Evolutionary conservation across 352 stramenopile species (phyloP), one percentile per base, ranked within the genome.

Genomic region (Pythium brassicae): DNA sequence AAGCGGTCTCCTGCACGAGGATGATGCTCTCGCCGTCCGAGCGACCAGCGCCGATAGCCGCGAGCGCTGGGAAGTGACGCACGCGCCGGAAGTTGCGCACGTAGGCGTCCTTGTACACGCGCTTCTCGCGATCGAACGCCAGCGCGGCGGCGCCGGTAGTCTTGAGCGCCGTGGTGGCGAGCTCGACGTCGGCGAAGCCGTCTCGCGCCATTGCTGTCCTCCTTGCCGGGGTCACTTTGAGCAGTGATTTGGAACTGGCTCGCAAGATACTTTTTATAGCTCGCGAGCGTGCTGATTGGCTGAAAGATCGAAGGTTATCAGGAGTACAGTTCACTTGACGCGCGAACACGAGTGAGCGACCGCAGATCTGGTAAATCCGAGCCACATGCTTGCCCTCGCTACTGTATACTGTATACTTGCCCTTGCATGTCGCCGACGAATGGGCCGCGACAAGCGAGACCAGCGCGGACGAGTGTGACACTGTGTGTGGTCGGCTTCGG

Each of bases 81-180:
- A 89, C 73, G 20, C 76, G 74, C 50, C 76, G 74, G 49, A 88
- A 92, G 53, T 84, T 82, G 47, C 78, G 62, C 27, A 87, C 81
- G 50, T 88, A 86, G 1, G 78, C 78, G 58, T 89, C 74, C 66
- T 88, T 89, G 60, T 87, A 89, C 40, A 85, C 66, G 57, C 77
- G 73, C 74, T 86, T 92, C 55, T 92, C 76, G 65, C 72, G 76
- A 63, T 89, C 76, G 59, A 72, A 87, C 49, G 76, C 74, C 17
- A 86, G 55, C 60, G 40, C 40, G 17, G 40, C n/a, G 19, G 40
- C 40, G 40, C 19, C 14, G n/a, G 42, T 11, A 12, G 22, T 47
- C 66, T 43, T 80, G 69, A 42, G 69, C 67, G 61, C 78, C 83
- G 57, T 84, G 65, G 52, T 37, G 32, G 32, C 32, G 32, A 37